phyloP scores from a whole-genome alignment of 148 eudicot genomes.

The Fagopyrum tataricum region DNA sequence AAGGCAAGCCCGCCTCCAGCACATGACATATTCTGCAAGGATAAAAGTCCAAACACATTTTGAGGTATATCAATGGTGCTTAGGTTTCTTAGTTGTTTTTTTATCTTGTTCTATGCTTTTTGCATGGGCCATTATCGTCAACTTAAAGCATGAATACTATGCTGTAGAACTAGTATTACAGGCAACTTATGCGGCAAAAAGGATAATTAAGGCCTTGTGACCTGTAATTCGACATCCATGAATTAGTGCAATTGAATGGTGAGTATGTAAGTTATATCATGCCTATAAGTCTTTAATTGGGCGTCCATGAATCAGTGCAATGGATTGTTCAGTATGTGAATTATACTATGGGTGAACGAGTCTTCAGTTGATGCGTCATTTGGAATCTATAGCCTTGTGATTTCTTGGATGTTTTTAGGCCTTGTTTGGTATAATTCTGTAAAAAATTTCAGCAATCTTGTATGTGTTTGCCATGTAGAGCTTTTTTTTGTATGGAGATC shows the following conservation, averaged over 20 bases:
- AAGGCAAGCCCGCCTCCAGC: conserved; percentile 89
- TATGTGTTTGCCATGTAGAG: no score
- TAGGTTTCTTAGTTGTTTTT: neutral
- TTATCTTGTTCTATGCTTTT: neutral
- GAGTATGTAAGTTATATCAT: no score
- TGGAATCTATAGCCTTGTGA: neutral
- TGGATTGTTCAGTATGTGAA: neutral
- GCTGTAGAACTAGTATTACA: neutral
- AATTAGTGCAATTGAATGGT: no score
- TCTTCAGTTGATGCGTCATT: neutral
- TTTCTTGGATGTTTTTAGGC: neutral
- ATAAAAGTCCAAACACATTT: conserved; percentile 54
- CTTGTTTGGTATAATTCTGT: no score
- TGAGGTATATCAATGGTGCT: conserved; percentile 41
- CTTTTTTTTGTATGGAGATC: no score
- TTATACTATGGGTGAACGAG: neutral
- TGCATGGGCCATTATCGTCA: neutral
- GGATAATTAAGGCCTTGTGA: no score
- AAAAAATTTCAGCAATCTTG: no score
- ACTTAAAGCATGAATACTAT: neutral
- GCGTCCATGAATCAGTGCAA: neutral
- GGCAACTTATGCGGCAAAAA: neutral
- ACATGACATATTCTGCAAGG: conserved; percentile 83
- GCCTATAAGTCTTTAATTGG: neutral
- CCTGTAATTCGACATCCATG: no score